phyloP scores from a whole-genome alignment of 768 basidiomycete species.

The Mycena galericulata region DNA sequence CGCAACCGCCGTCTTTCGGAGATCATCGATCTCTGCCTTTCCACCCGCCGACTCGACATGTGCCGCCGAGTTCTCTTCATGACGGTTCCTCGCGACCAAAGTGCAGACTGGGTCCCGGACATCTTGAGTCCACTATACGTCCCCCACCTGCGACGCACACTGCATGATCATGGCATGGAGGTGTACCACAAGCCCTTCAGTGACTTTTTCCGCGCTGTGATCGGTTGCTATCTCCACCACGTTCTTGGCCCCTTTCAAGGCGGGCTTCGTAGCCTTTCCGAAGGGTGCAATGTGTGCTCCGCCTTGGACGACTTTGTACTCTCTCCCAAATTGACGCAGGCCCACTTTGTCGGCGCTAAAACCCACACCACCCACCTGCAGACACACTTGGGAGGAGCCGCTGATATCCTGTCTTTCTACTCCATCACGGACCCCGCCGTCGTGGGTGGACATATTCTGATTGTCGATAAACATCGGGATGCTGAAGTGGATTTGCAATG shows the following conservation, averaged over 20 bases:
- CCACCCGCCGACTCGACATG: constrained; percentile 33
- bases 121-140: constrained; percentile 24
- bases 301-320: constrained; percentile 34
- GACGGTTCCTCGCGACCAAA: constrained; percentile 32
- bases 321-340: constrained; percentile 29
- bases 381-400: constrained; percentile 16
- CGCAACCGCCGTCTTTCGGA: constrained; percentile 33
- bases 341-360: constrained; percentile 30
- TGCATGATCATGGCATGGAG: constrained; percentile 27
- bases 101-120: constrained; percentile 31
- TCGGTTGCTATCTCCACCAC: constrained; percentile 33
- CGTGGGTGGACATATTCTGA: constrained; percentile 23
- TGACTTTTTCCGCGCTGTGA: constrained; percentile 35
- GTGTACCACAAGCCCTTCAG: constrained; percentile 33
- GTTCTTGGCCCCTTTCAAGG: constrained; percentile 25
- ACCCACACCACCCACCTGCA: constrained; percentile 28
- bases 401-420: constrained; percentile 27
- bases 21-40: constrained; percentile 32
- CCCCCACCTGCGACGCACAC: constrained; percentile 21
- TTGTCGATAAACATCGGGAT: constrained; percentile 24
- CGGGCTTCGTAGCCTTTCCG: constrained; percentile 17
- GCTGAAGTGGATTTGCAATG: constrained; percentile 15
- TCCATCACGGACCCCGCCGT: constrained; percentile 25
- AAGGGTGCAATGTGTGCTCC: constrained; percentile 24
- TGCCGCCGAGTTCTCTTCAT: constrained; percentile 32